Evolutionary conservation across 2,329 filamentous ascomycete genomes (phyloP).

Genomic region (Diplodia sapinea): DNA sequence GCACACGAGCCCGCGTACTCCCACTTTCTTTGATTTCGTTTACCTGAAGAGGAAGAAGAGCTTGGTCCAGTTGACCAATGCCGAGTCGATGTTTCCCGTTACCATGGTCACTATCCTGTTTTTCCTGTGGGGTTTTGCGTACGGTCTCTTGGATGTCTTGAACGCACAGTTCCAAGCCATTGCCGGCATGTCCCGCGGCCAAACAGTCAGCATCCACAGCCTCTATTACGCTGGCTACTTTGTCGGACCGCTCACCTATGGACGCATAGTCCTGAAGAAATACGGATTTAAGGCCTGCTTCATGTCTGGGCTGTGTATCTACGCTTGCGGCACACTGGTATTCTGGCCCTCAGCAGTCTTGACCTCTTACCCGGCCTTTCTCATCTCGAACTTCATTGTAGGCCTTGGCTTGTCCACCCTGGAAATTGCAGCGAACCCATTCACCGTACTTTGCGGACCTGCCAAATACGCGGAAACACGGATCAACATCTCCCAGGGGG

Average conservation of each 20-base stretch:
- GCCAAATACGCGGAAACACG: slow-evolving; percentile 65
- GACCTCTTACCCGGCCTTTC: slow-evolving; percentile 64
- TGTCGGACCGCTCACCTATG: slow-evolving; percentile 71
- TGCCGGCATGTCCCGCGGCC: slow-evolving; percentile 64
- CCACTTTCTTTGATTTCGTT: slow-evolving; percentile 77
- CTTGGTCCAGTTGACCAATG: slow-evolving; percentile 67
- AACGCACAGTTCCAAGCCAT: slow-evolving; percentile 73
- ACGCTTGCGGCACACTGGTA: slow-evolving; percentile 65
- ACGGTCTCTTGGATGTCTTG: slow-evolving; percentile 82
- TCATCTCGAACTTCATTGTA: slow-evolving; percentile 68
- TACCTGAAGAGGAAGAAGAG: slow-evolving; percentile 70
- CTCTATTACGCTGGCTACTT: slow-evolving; percentile 76
- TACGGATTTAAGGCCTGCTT: slow-evolving; percentile 69
- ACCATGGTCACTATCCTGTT: slow-evolving; percentile 80
- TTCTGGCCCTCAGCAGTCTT: slow-evolving; percentile 71
- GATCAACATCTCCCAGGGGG: slow-evolving; percentile 65
- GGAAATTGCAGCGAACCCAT: slow-evolving; percentile 66
- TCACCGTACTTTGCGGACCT: slow-evolving; percentile 67
- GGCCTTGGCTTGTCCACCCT: slow-evolving; percentile 65
- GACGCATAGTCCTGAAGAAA: slow-evolving; percentile 61
- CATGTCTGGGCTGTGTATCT: slow-evolving; percentile 65
- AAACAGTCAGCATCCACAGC: slow-evolving; percentile 71
- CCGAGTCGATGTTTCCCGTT: slow-evolving; percentile 74
- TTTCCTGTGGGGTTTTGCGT: slow-evolving; percentile 89
- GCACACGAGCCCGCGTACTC: slow-evolving; percentile 43